These are phyloP conservation scores for Venturia aucupariae DNA, from an alignment of 2,329 filamentous ascomycete species.

Conservation along the genomic window DNA sequence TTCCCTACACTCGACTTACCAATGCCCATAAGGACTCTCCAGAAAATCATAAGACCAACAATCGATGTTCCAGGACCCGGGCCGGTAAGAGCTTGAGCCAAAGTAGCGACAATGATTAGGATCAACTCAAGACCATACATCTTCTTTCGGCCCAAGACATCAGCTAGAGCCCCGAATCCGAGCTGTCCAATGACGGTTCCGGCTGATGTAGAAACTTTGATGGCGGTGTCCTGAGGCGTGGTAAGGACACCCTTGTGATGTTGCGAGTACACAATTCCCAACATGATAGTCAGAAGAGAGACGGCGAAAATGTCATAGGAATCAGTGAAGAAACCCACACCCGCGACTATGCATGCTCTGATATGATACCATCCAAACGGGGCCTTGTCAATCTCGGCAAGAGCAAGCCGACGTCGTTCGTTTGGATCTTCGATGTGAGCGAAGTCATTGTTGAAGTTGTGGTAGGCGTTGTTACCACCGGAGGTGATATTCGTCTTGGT, in stretches of 20 bases:
- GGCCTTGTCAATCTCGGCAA: constrained; percentile 73
- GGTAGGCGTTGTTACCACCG: constrained; percentile 13
- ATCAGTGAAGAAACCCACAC: constrained; percentile 83
- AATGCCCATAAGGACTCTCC: constrained; percentile 31
- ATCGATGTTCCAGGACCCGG: constrained; percentile 27
- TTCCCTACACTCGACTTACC: neutral
- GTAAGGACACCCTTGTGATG: constrained; percentile 47
- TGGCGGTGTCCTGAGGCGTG: constrained; percentile 61
- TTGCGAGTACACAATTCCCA: constrained; percentile 68
- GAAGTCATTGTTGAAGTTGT: constrained; percentile 12
- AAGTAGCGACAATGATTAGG: constrained; percentile 30
- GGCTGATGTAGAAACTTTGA: constrained; percentile 76
- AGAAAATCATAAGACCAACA: constrained; percentile 31
- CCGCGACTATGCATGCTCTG: constrained; percentile 65
- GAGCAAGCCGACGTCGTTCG: constrained; percentile 67
- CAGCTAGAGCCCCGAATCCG: constrained; percentile 55
- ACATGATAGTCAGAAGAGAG: constrained; percentile 62
- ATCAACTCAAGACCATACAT: constrained; percentile 26
- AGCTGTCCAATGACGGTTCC: constrained; percentile 79
- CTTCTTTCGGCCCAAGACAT: constrained; percentile 20
- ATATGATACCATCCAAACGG: constrained; percentile 77
- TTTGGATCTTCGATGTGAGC: constrained; percentile 56
- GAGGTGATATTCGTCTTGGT: neutral
- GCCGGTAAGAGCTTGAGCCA: constrained; percentile 29
- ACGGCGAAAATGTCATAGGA: constrained; percentile 64